Conservation (phyloP, 257 asterid species). For the Eustoma russellianum region DNA sequence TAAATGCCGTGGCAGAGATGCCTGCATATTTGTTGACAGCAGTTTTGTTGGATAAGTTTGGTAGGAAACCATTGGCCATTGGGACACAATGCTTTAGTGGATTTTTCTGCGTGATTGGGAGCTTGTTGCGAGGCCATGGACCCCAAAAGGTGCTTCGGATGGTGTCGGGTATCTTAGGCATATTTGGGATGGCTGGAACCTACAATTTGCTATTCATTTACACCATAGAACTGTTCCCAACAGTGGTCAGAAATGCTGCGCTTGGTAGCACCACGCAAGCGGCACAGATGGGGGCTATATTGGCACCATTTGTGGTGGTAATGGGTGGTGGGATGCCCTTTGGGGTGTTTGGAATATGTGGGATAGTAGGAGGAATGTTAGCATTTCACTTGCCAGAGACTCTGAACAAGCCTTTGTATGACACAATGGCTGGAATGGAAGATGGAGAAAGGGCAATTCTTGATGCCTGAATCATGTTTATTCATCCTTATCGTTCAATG, state of each 20-base stretch:
- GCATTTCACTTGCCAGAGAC: conserved; percentile 74
- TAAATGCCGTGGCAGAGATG: conserved; percentile 69
- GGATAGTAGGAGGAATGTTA: conserved; percentile 55
- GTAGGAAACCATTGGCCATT: conserved; percentile 65
- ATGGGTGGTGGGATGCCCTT: conserved; percentile 58
- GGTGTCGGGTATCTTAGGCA: conserved; percentile 59
- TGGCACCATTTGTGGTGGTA: conserved; percentile 72
- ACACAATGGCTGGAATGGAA: conserved; percentile 71
- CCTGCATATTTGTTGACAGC: conserved; percentile 74
- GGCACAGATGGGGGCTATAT: conserved; percentile 71
- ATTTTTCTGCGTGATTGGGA: conserved; percentile 44
- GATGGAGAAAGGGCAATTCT: conserved; percentile 29
- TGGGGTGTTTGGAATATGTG: conserved; percentile 58
- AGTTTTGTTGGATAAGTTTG: conserved; percentile 40
- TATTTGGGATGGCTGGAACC: conserved; percentile 91
- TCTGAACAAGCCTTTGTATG: conserved; percentile 55
- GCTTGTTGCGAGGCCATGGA: conserved; percentile 28
- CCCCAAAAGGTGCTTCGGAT: conserved; percentile 25
- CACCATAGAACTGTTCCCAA: conserved; percentile 71
- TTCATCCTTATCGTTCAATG: no score
- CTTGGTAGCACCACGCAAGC: conserved; percentile 88
- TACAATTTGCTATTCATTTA: conserved; percentile 69
- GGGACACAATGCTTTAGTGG: conserved; percentile 81
- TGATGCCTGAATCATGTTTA: not conserved
- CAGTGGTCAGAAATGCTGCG: conserved; percentile 83